phyloP scores from a whole-genome alignment of 208 protist genomes.

The Leishmania turanica region DNA sequence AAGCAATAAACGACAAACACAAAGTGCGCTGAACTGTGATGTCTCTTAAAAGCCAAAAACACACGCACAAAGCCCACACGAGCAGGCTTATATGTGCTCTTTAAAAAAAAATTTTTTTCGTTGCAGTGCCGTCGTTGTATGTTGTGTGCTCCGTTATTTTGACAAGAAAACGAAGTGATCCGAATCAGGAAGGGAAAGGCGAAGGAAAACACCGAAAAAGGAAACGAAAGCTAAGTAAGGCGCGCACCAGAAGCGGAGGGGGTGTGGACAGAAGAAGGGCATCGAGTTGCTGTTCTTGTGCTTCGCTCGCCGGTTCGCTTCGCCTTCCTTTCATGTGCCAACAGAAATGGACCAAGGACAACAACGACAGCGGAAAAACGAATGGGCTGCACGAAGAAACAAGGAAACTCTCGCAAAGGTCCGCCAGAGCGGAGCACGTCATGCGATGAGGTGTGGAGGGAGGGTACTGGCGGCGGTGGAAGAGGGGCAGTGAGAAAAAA shows the following conservation, averaged over 20 bases:
- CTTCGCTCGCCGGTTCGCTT: background rate
- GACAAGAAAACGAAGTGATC: too few relatives aligned
- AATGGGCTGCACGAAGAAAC: background rate
- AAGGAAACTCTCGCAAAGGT: background rate
- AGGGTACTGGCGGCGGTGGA: background rate
- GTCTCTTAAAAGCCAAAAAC: too few relatives aligned
- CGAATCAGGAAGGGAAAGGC: too few relatives aligned
- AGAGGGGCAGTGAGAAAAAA: background rate
- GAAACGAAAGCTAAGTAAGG: background rate
- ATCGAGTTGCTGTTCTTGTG: background rate
- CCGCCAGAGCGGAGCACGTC: background rate
- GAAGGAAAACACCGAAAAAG: background rate
- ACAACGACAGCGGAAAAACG: background rate
- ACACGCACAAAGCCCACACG: too few relatives aligned
- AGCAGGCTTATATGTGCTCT: background rate
- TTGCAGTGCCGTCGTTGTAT: too few relatives aligned
- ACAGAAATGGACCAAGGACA: background rate
- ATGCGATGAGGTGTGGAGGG: background rate
- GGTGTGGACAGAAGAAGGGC: background rate
- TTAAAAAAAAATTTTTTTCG: background rate
- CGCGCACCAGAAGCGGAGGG: background rate
- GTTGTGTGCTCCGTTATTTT: too few relatives aligned
- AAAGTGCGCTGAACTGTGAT: too few relatives aligned
- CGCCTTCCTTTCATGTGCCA: slow-evolving; percentile 15
- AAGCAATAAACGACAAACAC: too few relatives aligned